Conservation (phyloP, 768 basidiomycete genomes). For the Lentinula sp. region DNA sequence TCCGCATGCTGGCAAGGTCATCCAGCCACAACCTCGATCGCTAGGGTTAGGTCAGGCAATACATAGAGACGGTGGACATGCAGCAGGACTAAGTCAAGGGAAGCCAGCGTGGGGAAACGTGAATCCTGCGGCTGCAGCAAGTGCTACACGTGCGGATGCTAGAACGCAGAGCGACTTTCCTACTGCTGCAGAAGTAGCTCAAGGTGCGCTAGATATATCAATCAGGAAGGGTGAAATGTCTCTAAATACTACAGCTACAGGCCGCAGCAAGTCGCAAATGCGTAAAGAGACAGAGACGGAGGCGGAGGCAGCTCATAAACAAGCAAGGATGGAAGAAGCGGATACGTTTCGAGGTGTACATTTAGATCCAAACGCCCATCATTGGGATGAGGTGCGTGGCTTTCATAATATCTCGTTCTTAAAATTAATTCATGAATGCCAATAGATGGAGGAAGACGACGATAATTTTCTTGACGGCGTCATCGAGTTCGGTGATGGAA, state of each 20-base stretch:
- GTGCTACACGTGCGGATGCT: conserved; percentile 33
- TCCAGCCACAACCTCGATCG: conserved; percentile 58
- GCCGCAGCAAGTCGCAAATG: not conserved
- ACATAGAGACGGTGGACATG: conserved; percentile 8
- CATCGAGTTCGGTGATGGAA: conserved; percentile 90
- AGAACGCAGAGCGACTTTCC: conserved; percentile 73
- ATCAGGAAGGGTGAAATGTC: conserved; percentile 5
- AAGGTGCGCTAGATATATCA: conserved; percentile 43
- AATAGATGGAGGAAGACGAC: conserved; percentile 88
- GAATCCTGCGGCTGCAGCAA: conserved; percentile 27
- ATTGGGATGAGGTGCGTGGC: conserved; percentile 91
- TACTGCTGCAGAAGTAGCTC: conserved; percentile 92
- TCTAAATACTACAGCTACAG: not conserved
- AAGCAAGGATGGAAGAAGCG: conserved; percentile 70
- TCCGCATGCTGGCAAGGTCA: conserved; percentile 57
- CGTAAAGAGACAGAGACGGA: conserved; percentile 33
- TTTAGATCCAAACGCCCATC: conserved; percentile 87
- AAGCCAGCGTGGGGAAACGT: conserved; percentile 71
- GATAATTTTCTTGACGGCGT: conserved; percentile 84
- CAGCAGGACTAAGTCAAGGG: conserved; percentile 4
- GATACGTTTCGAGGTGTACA: conserved; percentile 95
- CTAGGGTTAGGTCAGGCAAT: conserved; percentile 16
- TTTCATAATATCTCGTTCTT: conserved; percentile 4
- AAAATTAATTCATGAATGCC: not conserved
- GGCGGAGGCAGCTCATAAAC: conserved; percentile 53